Evolutionary conservation across 768 basidiomycete genomes (phyloP).

Genomic region (Pholiota conissans): DNA sequence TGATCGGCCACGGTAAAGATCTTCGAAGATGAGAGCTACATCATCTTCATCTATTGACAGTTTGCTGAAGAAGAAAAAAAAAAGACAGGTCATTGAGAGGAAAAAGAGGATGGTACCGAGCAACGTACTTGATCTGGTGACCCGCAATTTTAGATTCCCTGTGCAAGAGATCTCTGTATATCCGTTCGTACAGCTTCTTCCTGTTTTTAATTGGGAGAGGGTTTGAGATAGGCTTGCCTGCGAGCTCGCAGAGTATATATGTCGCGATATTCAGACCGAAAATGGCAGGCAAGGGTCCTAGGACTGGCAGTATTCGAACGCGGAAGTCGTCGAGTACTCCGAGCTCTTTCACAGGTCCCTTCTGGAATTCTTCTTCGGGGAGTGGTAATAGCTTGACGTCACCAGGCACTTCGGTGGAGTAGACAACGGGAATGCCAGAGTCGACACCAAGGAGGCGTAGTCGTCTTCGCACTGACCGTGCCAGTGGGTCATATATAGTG

Average conservation of each 20-base stretch:
- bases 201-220: conserved; percentile 86
- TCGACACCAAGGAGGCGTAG: conserved; percentile 62
- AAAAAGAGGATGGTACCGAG: conserved; percentile 1
- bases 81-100: not conserved
- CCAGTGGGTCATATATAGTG: conserved; percentile 93
- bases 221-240: conserved; percentile 79
- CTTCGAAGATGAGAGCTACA: conserved; percentile 82
- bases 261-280: conserved; percentile 92
- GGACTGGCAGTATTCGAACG: conserved; percentile 89
- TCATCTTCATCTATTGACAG: conserved; percentile 85
- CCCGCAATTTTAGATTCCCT: conserved; percentile 73
- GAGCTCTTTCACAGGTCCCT: conserved; percentile 87
- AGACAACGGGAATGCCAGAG: conserved; percentile 83
- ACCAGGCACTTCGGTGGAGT: conserved; percentile 91
- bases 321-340: conserved; percentile 91
- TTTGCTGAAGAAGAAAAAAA: conserved; percentile 43
- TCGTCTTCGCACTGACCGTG: conserved; percentile 82
- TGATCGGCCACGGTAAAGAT: conserved; percentile 78
- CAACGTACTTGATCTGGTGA: conserved; percentile 59
- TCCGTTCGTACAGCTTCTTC: conserved; percentile 77
- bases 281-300: conserved; percentile 84
- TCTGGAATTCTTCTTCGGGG: conserved; percentile 88
- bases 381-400: conserved; percentile 89
- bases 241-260: conserved; percentile 84
- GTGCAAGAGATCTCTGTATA: conserved; percentile 73